A percentile compares a stretch with the other conserved stretches of the same genome.
Evolutionary conservation across 257 asterid species (phyloP).

Genomic region (Ilex asprella): DNA sequence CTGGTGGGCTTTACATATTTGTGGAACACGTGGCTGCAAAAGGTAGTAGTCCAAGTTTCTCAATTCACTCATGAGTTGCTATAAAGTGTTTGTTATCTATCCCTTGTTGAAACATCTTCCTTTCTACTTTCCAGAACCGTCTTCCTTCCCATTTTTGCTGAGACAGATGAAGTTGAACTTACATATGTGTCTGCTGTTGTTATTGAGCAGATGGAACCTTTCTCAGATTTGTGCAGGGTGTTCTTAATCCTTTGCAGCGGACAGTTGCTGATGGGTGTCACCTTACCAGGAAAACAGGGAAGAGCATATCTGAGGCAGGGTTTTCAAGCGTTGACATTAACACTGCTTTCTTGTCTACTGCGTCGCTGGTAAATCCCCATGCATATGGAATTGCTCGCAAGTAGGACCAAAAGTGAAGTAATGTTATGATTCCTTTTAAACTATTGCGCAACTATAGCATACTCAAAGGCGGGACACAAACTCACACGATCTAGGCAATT

Average conservation of each 20-base stretch:
- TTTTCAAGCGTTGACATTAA: conserved; percentile 45
- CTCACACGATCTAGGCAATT: too few species aligned
- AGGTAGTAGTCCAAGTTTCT: conserved; percentile 34
- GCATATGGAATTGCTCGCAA: conserved; percentile 60
- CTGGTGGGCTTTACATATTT: conserved; percentile 60
- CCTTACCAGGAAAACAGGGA: conserved; percentile 54
- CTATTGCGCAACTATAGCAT: too few species aligned
- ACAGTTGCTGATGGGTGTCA: conserved; percentile 74
- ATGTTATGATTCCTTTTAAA: too few species aligned
- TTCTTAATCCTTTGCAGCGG: conserved; percentile 85
- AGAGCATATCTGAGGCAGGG: conserved; percentile 44
- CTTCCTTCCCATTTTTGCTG: background rate
- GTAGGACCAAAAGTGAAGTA: conserved; percentile 17
- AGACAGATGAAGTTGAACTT: background rate
- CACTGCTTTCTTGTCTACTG: conserved; percentile 43
- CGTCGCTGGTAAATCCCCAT: conserved; percentile 60
- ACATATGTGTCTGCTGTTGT: background rate
- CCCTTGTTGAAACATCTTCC: background rate
- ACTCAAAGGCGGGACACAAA: too few species aligned
- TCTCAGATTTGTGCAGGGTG: conserved; percentile 48
- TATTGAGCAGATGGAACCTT: conserved; percentile 58
- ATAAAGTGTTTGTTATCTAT: too few species aligned
- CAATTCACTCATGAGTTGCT: background rate
- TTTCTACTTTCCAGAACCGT: background rate
- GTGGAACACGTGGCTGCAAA: conserved; percentile 87